A percentile compares a stretch with the other conserved stretches of the same genome.
Conservation (phyloP, 768 basidiomycete genomes). For the Mycena galericulata region DNA sequence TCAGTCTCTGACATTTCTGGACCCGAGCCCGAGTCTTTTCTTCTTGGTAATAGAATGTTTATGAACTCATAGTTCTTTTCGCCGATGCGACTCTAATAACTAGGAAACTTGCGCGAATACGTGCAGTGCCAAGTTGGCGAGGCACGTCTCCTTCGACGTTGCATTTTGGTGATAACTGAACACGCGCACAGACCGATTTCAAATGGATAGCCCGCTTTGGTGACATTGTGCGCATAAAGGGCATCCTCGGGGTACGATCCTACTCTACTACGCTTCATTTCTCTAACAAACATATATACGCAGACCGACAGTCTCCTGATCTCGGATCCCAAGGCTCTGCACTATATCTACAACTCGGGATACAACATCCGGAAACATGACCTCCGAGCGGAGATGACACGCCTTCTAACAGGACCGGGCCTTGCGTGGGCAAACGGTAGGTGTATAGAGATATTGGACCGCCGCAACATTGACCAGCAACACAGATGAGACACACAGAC, state of each 20-base stretch:
- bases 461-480: neutral
- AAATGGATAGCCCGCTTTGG: constrained; percentile 64
- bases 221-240: constrained; percentile 63
- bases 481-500: constrained; percentile 59
- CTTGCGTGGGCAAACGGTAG: constrained; percentile 67
- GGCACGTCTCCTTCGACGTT: constrained; percentile 5
- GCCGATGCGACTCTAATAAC: neutral
- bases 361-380: constrained; percentile 67
- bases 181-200: constrained; percentile 58
- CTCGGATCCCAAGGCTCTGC: constrained; percentile 70
- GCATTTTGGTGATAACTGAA: neutral
- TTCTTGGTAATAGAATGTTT: constrained; percentile 51
- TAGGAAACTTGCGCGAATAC: constrained; percentile 63
- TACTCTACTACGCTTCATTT: neutral
- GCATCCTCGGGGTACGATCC: constrained; percentile 37
- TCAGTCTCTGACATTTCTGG: constrained; percentile 61
- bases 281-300: constrained; percentile 26
- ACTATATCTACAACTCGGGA: constrained; percentile 54
- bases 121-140: constrained; percentile 63
- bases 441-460: constrained; percentile 17
- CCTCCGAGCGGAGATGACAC: constrained; percentile 61
- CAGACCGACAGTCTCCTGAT: constrained; percentile 67
- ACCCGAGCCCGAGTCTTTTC: constrained; percentile 61
- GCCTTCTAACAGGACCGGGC: constrained; percentile 64
- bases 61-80: neutral